Base-by-base conservation (phyloP, 192 early-diverging fungal genomes). In the Backusella liffmaniae region DNA sequence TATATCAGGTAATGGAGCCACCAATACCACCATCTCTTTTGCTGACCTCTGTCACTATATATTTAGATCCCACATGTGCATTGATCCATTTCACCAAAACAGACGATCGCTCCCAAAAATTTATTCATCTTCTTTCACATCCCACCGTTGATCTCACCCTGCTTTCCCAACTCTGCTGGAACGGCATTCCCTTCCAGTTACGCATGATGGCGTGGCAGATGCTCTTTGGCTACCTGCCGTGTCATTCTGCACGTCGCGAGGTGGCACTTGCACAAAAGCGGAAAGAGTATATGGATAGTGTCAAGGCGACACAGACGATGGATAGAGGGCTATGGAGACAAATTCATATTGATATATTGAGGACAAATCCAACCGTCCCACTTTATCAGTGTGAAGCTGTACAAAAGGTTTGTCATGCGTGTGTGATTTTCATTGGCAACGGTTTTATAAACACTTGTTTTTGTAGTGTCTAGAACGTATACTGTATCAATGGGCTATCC, bases 401-500 rank as follows among this genome's bases (percentile, higher is more conserved):
- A 10, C 97, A 96, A 80, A 87, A 92, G 79, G 93, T 32, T 32
- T 32, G 32, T 32, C 32, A 30, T 30, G 30, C 30, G 30, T 32
- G 32, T 32, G 32, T 32, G 32, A 32, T 32, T 32, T 32, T 32
- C 32, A 32, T 32, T 56, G 21, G 8, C 53, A 8, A 56, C 15
- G 9, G 53, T 21, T 29, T 26, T n/a, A 29, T 62, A 62, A 4
- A 62, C 18, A 7, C 26, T 0, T 62, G 6, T 13, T 35, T 66
- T 49, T 16, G 36, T 84, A 96, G 91, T 90, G 92, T 66, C 84
- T 99, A 15, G 97, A 96, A 83, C 90, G 96, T 15, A 90, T 98
- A 35, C 87, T 99, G 1, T 99, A 99, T 77, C 92, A 93, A 74
- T 99, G 98, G 98, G 95, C 98, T 0, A 96, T 96, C 15, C 87